Evolutionary conservation across 2,329 filamentous ascomycete species (phyloP).

Genomic region (Diplodia corticola): DNA sequence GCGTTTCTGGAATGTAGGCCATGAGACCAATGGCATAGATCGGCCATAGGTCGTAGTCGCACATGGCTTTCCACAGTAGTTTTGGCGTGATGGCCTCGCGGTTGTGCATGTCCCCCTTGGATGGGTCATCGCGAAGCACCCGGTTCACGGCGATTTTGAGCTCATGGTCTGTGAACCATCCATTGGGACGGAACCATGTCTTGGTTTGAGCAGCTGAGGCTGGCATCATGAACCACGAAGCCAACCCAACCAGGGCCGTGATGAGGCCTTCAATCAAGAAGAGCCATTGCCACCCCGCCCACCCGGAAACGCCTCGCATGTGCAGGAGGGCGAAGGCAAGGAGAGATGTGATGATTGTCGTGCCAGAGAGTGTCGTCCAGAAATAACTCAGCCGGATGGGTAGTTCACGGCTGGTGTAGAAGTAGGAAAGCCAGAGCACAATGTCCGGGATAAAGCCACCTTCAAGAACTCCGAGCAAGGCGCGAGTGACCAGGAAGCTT

Average conservation of each 20-base stretch:
- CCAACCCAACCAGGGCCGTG: slow-evolving; percentile 54
- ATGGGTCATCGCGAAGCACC: slow-evolving; percentile 60
- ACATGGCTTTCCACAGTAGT: slow-evolving; percentile 30
- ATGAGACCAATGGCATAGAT: slow-evolving; percentile 36
- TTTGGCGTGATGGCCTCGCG: slow-evolving; percentile 30
- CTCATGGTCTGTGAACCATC: slow-evolving; percentile 63
- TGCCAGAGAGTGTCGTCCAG: slow-evolving; percentile 43
- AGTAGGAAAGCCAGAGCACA: slow-evolving; percentile 46
- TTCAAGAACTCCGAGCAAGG: slow-evolving; percentile 43
- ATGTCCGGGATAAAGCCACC: slow-evolving; percentile 40
- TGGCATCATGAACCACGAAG: slow-evolving; percentile 59
- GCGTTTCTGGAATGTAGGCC: slow-evolving; percentile 54
- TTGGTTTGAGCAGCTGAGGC: slow-evolving; percentile 50
- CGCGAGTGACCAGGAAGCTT: slow-evolving; percentile 42
- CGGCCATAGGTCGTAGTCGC: slow-evolving; percentile 37
- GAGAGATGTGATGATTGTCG: slow-evolving; percentile 41
- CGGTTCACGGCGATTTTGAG: slow-evolving; percentile 65
- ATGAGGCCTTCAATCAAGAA: slow-evolving; percentile 60
- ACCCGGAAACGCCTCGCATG: slow-evolving; percentile 45
- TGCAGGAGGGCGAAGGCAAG: slow-evolving; percentile 44
- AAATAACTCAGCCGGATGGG: slow-evolving; percentile 46
- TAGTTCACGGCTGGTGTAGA: slow-evolving; percentile 44
- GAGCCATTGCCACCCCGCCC: slow-evolving; percentile 52
- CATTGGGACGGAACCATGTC: slow-evolving; percentile 59
- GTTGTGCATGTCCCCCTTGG: slow-evolving; percentile 54